Conservation (phyloP, 2,329 filamentous ascomycete genomes). For the Dothideomycetes sp. region DNA sequence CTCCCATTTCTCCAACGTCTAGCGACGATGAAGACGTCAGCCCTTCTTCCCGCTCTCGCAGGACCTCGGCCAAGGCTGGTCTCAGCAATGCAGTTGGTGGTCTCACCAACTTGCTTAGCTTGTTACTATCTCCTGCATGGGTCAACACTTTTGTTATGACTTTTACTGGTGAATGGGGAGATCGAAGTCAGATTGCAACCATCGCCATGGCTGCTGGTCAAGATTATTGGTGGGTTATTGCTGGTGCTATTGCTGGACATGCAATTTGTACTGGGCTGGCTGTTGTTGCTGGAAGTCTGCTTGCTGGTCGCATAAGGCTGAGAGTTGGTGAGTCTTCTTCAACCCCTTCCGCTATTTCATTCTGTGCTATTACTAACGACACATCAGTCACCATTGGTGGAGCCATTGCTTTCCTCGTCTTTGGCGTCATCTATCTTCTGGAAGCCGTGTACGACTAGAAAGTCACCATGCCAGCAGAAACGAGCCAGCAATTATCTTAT, state of each 20-base stretch:
- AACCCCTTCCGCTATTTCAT: neutral
- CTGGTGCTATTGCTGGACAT: conserved; percentile 78
- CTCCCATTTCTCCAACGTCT: conserved; percentile 11
- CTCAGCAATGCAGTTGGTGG: conserved; percentile 48
- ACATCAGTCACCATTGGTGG: conserved; percentile 77
- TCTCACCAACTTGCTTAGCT: conserved; percentile 72
- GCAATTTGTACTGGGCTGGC: conserved; percentile 82
- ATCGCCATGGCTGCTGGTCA: conserved; percentile 98
- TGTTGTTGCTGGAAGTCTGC: conserved; percentile 81
- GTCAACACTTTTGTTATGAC: conserved; percentile 99
- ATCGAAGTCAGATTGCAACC: conserved; percentile 93
- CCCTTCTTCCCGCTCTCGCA: conserved; percentile 4
- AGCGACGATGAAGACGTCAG: conserved; percentile 1
- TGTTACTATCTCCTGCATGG: conserved; percentile 91
- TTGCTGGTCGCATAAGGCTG: conserved; percentile 88
- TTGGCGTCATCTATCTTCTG: conserved; percentile 82
- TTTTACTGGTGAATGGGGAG: conserved; percentile 95
- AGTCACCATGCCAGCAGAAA: no score
- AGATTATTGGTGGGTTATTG: conserved; percentile 97
- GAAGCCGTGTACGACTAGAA: conserved; percentile 40
- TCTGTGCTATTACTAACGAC: conserved; percentile 16
- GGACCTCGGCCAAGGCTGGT: conserved; percentile 21
- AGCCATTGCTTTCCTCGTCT: conserved; percentile 78
- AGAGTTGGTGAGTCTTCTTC: conserved; percentile 67
- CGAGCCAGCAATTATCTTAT: no score